These are phyloP conservation scores for Rauvolfia tetraphylla DNA, from an alignment of 257 asterid species.

Conservation along the genomic window DNA sequence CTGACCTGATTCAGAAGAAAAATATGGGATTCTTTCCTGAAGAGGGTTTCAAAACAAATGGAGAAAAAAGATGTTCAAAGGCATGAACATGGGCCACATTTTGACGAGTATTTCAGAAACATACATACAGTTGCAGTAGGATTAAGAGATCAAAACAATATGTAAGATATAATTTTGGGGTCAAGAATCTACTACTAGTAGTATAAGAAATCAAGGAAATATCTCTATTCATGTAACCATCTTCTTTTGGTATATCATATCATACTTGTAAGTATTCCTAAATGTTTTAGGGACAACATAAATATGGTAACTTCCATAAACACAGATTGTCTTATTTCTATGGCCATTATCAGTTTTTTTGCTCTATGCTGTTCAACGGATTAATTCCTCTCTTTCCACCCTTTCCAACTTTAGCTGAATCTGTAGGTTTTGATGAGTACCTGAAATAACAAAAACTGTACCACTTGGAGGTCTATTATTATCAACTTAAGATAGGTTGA, in stretches of 20 bases:
- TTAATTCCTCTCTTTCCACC: background rate
- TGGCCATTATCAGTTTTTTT: background rate
- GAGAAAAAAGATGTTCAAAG: background rate
- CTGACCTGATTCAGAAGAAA: background rate
- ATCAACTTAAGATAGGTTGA: no score
- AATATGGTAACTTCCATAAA: background rate
- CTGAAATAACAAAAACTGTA: background rate
- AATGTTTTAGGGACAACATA: background rate
- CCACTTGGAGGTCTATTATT: no score
- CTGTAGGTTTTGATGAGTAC: background rate
- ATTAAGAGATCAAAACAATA: background rate
- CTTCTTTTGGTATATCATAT: background rate
- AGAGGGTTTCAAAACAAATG: background rate
- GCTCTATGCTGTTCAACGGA: background rate
- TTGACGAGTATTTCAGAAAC: background rate
- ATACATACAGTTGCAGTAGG: slow-evolving; percentile 2
- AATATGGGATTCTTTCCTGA: background rate
- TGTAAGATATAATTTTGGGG: background rate
- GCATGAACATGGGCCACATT: background rate
- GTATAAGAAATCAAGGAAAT: background rate
- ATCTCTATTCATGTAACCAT: background rate
- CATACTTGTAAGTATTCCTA: slow-evolving; percentile 4
- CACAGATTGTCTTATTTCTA: background rate
- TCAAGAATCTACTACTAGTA: background rate
- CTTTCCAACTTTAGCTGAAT: no score